Conservation (phyloP, 148 eudicot species). For the Spergularia marina region DNA sequence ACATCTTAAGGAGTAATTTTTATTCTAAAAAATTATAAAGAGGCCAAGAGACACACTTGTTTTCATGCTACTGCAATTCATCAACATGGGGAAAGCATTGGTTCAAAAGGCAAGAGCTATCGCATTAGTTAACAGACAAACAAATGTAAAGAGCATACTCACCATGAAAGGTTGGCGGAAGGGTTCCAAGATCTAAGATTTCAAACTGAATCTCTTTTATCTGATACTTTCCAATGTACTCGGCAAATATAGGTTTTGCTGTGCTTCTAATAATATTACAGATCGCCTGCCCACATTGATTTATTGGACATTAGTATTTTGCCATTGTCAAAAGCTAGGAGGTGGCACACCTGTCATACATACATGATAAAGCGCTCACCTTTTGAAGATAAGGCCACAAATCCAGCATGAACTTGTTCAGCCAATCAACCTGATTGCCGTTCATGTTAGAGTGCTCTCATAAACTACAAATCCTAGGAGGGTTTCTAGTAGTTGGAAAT, state of each 20-base stretch:
- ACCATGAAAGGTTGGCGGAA: constrained; percentile 75
- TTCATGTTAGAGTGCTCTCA: constrained; percentile 7
- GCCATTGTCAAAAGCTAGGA: not conserved
- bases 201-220: constrained; percentile 59
- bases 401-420: constrained; percentile 54
- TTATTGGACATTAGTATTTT: not conserved
- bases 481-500: not conserved
- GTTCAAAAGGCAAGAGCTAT: not conserved
- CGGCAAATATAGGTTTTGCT: constrained; percentile 49
- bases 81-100: not conserved
- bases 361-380: constrained; percentile 38
- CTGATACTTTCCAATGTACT: constrained; percentile 55
- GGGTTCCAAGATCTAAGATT: constrained; percentile 62
- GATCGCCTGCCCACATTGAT: constrained; percentile 50
- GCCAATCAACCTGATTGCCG: constrained; percentile 77
- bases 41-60: not conserved
- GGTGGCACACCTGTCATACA: not conserved
- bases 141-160: constrained; percentile 22
- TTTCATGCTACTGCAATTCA: not conserved
- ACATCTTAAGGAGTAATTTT: not conserved
- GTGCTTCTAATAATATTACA: constrained; percentile 51
- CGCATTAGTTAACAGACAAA: not conserved
- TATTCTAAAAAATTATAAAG: not conserved
- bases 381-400: constrained; percentile 92
- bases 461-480: not conserved